Evolutionary conservation across 1,284 basidiomycete genomes (phyloP).

Genomic region (Xanthoconium separans): DNA sequence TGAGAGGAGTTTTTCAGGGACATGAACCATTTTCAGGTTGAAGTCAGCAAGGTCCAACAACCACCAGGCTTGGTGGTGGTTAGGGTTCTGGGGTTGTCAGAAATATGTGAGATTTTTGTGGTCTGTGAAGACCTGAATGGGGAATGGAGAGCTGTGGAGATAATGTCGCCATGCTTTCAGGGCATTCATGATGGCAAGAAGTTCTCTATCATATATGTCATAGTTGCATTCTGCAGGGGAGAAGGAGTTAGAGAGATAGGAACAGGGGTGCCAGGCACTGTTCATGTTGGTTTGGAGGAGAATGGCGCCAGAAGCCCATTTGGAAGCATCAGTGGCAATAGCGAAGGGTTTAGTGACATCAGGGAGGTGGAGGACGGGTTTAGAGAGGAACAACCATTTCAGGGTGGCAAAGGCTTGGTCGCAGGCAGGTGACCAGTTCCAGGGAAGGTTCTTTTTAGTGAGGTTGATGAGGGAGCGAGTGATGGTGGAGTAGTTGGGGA

Average conservation of each 20-base stretch:
- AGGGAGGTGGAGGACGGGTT: no score
- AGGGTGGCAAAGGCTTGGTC: background rate
- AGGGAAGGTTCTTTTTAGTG: background rate
- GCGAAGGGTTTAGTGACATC: background rate
- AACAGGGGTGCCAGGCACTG: background rate
- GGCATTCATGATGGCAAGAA: background rate
- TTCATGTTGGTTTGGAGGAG: no score
- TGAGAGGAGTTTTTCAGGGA: no score
- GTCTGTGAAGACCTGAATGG: background rate
- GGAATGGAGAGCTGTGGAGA: background rate
- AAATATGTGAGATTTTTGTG: background rate
- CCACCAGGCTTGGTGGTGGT: fast-evolving
- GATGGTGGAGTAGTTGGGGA: conserved; percentile 36
- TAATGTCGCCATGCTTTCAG: background rate
- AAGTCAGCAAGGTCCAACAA: background rate
- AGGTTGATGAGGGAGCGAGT: background rate
- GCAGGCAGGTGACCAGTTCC: background rate
- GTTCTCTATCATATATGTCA: background rate
- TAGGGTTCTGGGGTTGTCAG: background rate
- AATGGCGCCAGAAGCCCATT: background rate
- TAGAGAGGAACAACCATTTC: background rate
- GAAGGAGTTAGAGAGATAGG: background rate
- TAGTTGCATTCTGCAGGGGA: background rate
- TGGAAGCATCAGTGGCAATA: background rate
- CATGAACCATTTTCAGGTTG: no score